Conservation (phyloP, 1,284 basidiomycete species). For the Pseudozyma thailandica region DNA sequence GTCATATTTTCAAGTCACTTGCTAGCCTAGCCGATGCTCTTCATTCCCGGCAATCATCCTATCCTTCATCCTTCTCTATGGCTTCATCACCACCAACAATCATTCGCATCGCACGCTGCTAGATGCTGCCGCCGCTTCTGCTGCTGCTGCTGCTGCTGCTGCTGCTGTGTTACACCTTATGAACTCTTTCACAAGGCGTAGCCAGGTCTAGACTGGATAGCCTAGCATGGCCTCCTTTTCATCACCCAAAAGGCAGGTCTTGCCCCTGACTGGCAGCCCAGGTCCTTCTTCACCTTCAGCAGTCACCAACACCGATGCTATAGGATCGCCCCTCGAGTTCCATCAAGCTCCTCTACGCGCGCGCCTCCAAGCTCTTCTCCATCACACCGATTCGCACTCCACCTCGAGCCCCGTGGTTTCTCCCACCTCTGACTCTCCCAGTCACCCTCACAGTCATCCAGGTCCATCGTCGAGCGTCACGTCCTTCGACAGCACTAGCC, state of each 20-base stretch:
- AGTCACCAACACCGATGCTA: slow-evolving; percentile 1
- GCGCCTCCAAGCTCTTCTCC: slow-evolving; percentile 32
- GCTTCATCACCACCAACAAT: no score
- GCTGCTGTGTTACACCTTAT: neutral
- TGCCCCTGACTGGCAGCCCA: slow-evolving; percentile 13
- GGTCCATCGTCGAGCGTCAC: slow-evolving; percentile 27
- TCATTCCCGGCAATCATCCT: no score
- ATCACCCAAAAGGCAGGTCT: slow-evolving; percentile 1
- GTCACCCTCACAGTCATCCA: slow-evolving; percentile 9
- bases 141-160: no score
- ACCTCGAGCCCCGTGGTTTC: slow-evolving; percentile 33
- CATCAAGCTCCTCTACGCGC: slow-evolving; percentile 32
- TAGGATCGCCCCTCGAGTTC: neutral
- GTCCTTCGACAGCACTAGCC: slow-evolving; percentile 15
- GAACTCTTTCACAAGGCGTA: neutral
- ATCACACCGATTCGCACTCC: slow-evolving; percentile 25
- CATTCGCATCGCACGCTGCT: no score
- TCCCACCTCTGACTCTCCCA: slow-evolving; percentile 25
- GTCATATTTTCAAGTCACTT: no score
- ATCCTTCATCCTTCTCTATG: no score
- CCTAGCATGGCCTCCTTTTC: slow-evolving; percentile 4
- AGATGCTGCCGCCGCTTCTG: no score
- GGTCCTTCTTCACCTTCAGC: slow-evolving; percentile 10
- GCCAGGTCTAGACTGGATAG: slow-evolving; percentile 2
- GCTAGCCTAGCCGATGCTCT: no score